Conservation (phyloP, 331 rosid species). For the Prunus yedoensis region DNA sequence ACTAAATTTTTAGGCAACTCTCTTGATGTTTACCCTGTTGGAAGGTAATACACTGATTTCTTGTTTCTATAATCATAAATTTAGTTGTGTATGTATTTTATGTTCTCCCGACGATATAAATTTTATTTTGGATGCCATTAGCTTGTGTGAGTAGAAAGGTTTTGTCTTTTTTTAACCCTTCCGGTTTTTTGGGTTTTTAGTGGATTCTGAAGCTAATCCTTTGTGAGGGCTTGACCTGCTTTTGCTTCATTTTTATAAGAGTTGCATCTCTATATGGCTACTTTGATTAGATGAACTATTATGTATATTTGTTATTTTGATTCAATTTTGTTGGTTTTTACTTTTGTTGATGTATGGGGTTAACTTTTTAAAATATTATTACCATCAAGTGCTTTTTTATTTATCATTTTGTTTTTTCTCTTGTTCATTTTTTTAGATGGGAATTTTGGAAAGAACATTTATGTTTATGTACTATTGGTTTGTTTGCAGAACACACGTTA, state of each 20-base stretch:
- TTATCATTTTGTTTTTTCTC: constrained; percentile 3
- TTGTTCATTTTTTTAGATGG: not conserved
- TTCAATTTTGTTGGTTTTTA: not conserved
- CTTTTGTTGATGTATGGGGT: not conserved
- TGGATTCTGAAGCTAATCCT: not conserved
- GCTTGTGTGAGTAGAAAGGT: not conserved
- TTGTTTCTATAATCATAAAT: not conserved
- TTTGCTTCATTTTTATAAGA: not conserved
- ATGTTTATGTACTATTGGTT: not conserved
- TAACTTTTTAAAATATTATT: constrained; percentile 1
- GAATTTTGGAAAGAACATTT: not conserved
- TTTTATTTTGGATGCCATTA: not conserved
- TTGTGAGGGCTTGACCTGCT: not conserved
- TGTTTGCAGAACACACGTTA: constrained; percentile 71
- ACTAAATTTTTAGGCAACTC: constrained; percentile 93
- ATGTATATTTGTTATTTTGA: not conserved
- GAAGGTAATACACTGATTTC: constrained; percentile 55
- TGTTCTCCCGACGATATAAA: not conserved
- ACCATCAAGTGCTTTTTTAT: not conserved
- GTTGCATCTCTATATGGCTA: not conserved
- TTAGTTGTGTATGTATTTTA: not conserved
- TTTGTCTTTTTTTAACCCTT: not conserved
- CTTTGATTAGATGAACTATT: not conserved
- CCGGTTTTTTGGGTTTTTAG: not conserved
- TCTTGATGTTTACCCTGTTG: constrained; percentile 86